Percentiles rank a stretch among this genome's conserved stretches.
Conservation (phyloP, 441 rosid genomes). For the Erodium chrysanthum region DNA sequence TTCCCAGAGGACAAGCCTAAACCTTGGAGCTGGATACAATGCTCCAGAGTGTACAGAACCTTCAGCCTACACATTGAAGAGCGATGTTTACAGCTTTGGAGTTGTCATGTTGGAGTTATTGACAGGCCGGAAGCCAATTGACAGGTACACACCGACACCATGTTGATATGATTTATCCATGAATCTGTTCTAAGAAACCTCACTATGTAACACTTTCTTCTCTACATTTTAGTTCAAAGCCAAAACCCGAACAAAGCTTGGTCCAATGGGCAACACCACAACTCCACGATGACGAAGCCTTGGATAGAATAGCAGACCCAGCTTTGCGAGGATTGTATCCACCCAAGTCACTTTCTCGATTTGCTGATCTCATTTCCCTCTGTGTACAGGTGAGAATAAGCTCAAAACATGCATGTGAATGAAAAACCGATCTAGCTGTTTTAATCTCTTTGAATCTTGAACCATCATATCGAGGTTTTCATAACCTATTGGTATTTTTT, state of each 20-base stretch:
- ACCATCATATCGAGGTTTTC: neutral
- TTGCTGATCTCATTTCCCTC: constrained; percentile 69
- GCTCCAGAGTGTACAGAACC: constrained; percentile 82
- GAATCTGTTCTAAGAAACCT: neutral
- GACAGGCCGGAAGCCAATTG: constrained; percentile 79
- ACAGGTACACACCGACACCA: constrained; percentile 37
- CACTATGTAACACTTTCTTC: neutral
- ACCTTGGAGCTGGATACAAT: constrained; percentile 82
- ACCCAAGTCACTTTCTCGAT: constrained; percentile 64
- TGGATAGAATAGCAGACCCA: constrained; percentile 73
- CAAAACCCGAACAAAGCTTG: constrained; percentile 61
- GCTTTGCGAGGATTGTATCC: constrained; percentile 84
- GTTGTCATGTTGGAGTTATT: constrained; percentile 88
- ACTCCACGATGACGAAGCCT: constrained; percentile 60
- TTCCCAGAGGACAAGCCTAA: constrained; percentile 66
- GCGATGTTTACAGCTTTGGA: constrained; percentile 87
- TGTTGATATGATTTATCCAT: neutral
- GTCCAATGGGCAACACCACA: constrained; percentile 82
- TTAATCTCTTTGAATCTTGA: neutral
- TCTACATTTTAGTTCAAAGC: constrained; percentile 37
- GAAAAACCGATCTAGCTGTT: too few relatives aligned
- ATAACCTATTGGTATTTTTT: neutral
- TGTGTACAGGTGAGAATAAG: constrained; percentile 57
- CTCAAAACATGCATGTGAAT: neutral
- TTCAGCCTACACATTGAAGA: constrained; percentile 68